Evolutionary conservation across 2,329 filamentous ascomycete genomes (phyloP), one percentile per base, ranked within the genome.

Genomic region (Cladosporium sp.): DNA sequence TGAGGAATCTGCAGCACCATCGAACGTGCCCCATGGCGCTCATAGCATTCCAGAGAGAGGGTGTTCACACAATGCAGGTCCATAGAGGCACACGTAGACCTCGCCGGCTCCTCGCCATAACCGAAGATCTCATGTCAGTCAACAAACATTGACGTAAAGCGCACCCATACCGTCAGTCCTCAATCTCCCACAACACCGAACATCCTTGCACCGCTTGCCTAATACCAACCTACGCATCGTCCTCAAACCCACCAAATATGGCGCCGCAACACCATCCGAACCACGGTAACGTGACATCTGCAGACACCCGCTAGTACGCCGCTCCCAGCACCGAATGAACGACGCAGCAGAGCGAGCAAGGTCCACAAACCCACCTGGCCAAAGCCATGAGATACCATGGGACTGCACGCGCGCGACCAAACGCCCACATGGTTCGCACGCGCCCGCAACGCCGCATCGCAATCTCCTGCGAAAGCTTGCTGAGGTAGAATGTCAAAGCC

Each of bases 231-330:
- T 28, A 28, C 25, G 25, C 25, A 28, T 28, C 25, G 25, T 28
- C 25, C 25, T 32, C 28, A 19, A 9, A 28, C 15, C 7, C 42
- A 10, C 8, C 42, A 19, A 45, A 45, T 24, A 22, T 45, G 52
- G 52, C 52, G 35, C 52, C 52, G 40, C 39, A 37, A 5, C 28
- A 24, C 32, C 40, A 28, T 55, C 52, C 32, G 52, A 55, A 55
- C 52, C 52, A 55, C 19, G 20, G 32, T 45, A 55, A 25, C 15
- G n/a, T 34, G 19, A 35, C 52, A 55, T 55, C 32, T 47, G 52
- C 52, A 37, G 32, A 45, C 42, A 55, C 40, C 52, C 52, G 25
- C 28, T 55, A 55, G 52, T 22, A n/a, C 17, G 13, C 36, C 50
- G 50, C 25, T 7, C 1, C 12, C 5, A 12, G n/a, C 50, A 34